phyloP scores from a whole-genome alignment of 805 yeast species.

The Metschnikowia shivogae region DNA sequence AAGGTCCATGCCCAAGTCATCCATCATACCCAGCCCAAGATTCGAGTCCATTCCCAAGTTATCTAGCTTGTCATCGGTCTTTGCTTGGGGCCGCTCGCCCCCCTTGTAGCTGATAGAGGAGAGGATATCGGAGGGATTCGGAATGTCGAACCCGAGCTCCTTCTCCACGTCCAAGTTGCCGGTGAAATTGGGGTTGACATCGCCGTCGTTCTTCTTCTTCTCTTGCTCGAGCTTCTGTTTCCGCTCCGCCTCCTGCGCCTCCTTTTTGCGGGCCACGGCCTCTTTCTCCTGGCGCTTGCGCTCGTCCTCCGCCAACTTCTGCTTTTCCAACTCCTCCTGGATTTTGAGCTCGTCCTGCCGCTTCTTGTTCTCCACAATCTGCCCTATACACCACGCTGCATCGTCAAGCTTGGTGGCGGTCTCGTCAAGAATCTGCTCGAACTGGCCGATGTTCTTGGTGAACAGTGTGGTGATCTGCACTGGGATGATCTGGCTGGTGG shows the following conservation, averaged over 20 bases:
- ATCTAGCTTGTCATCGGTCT: conserved; percentile 6
- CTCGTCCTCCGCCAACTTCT: conserved; percentile 28
- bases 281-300: conserved; percentile 20
- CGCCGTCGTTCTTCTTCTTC: conserved; percentile 16
- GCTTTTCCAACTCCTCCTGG: conserved; percentile 33
- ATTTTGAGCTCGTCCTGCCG: conserved; percentile 38
- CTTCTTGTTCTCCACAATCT: conserved; percentile 39
- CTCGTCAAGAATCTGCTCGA: conserved; percentile 42
- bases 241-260: conserved; percentile 20
- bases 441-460: conserved; percentile 30
- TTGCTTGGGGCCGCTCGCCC: background rate
- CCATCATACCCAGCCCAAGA: conserved; percentile 37
- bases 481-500: conserved; percentile 38
- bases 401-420: conserved; percentile 39
- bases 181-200: conserved; percentile 21
- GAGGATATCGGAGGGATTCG: conserved; percentile 33
- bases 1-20: conserved; percentile 40
- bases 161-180: conserved; percentile 20
- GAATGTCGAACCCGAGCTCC: conserved; percentile 20
- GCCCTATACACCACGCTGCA: conserved; percentile 42
- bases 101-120: conserved; percentile 25
- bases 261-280: conserved; percentile 17
- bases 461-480: conserved; percentile 35
- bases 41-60: conserved; percentile 31
- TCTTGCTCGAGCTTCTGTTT: conserved; percentile 19